These are phyloP conservation scores for Kregervanrija delftensis DNA, from an alignment of 805 yeast genomes.

Conservation along the genomic window DNA sequence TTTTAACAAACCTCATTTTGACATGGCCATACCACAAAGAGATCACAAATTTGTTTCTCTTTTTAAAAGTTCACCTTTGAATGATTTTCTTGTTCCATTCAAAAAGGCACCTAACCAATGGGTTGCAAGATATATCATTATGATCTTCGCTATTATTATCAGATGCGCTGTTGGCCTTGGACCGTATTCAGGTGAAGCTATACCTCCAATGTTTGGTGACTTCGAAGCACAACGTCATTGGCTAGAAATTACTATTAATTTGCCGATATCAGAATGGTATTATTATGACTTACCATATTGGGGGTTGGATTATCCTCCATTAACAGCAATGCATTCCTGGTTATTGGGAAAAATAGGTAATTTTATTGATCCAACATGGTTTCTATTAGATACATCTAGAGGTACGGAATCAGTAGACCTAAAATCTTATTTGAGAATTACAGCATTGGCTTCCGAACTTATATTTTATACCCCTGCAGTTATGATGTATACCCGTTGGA, in stretches of 20 bases:
- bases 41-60: slow-evolving; percentile 23
- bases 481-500: slow-evolving; percentile 59
- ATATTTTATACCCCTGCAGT: slow-evolving; percentile 75
- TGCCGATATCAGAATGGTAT: slow-evolving; percentile 80
- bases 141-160: slow-evolving; percentile 66
- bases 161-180: slow-evolving; percentile 88
- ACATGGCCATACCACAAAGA: background rate
- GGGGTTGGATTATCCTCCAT: slow-evolving; percentile 97
- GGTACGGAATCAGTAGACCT: slow-evolving; percentile 64
- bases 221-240: slow-evolving; percentile 98
- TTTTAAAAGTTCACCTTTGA: slow-evolving; percentile 52
- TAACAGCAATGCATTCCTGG: slow-evolving; percentile 92
- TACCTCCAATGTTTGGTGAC: slow-evolving; percentile 85
- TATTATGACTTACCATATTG: slow-evolving; percentile 84
- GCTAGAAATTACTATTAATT: slow-evolving; percentile 81
- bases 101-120: slow-evolving; percentile 82
- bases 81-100: slow-evolving; percentile 73
- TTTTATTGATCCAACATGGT: slow-evolving; percentile 64
- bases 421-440: slow-evolving; percentile 78
- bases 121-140: slow-evolving; percentile 75
- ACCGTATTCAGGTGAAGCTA: slow-evolving; percentile 65
- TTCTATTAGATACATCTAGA: slow-evolving; percentile 62
- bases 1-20: too few relatives aligned
- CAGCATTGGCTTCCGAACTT: slow-evolving; percentile 72
- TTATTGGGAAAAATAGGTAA: slow-evolving; percentile 67